Base-by-base conservation (phyloP, 106 monocot species). In the Ottelia alismoides region DNA sequence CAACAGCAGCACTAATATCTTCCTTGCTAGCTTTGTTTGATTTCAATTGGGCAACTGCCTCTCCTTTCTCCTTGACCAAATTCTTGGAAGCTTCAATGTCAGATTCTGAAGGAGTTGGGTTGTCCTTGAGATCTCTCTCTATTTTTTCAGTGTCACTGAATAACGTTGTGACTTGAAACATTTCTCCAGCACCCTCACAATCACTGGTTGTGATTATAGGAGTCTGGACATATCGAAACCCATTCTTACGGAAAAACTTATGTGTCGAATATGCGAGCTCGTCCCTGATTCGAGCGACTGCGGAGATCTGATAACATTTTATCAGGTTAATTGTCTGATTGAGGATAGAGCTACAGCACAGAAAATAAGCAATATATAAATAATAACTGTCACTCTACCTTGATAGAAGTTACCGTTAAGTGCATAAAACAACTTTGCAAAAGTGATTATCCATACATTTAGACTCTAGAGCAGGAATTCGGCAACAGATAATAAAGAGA, bases 171-270 rank as follows among this genome's bases (percentile, higher is more conserved):
- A 80, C 49, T 10, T 66, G 66, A 31, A 84, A 73, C 63, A 56
- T 63, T 30, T 71, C 58, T 29, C 2, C 3, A 17, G 21, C 30
- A 45, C 49, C 49, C 24, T 28, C 23, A 57, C 44, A 14, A 7
- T 40, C 47, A 11, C 65, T 72, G 11, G 71, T 69, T 22, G 76
- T 85, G 53, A 86, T 74, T 18, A 78, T 31, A 29, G 81, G 86
- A 73, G 69, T 80, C 18, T 80, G 72, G 17, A 81, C 86, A 57
- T 76, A 32, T 45, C 71, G 31, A 68, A 86, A 86, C 14, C 81
- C 74, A 44, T 74, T 86, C 30, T 64, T 65, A 9, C 74, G 81
- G 55, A 77, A 86, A 55, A 81, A 86, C 26, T n/a, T 57, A 43
- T 81, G 77, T 26, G 60, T 55, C 0, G 68, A 45, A 58, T 74